Percentiles rank a stretch among this genome's conserved stretches.
Evolutionary conservation across 139 green algal genomes (phyloP).

Genomic region (Auxenochlorella protothecoides): DNA sequence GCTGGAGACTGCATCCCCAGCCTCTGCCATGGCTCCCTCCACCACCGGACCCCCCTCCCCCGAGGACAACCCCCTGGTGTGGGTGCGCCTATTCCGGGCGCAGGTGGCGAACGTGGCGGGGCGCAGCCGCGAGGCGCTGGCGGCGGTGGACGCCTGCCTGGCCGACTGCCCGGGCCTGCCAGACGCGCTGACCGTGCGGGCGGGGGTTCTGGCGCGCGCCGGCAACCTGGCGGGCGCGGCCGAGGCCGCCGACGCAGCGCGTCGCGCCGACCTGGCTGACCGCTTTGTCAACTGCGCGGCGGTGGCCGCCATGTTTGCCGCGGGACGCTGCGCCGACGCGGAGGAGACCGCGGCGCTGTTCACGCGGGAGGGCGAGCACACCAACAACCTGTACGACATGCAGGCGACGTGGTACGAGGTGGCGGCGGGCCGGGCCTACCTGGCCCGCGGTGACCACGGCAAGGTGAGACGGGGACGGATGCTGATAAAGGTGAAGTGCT

Average conservation of each 20-base stretch:
- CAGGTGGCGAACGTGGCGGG: conserved; percentile 70
- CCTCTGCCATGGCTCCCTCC: conserved; percentile 2
- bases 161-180: conserved; percentile 54
- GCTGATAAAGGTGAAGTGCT: too few species aligned
- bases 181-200: conserved; percentile 54
- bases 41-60: conserved; percentile 3
- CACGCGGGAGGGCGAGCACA: conserved; percentile 77
- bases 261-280: conserved; percentile 78
- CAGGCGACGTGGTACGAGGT: conserved; percentile 95
- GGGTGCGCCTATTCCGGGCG: conserved; percentile 65
- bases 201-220: conserved; percentile 11
- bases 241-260: conserved; percentile 48
- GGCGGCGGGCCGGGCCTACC: conserved; percentile 55
- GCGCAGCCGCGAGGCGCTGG: conserved; percentile 51
- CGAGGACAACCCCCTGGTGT: conserved; percentile 36
- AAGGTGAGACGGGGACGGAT: conserved; percentile 17
- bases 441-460: conserved; percentile 28
- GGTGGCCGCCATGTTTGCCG: conserved; percentile 59
- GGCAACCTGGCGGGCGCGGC: conserved; percentile 46
- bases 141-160: conserved; percentile 46
- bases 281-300: conserved; percentile 86
- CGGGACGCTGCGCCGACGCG: conserved; percentile 41
- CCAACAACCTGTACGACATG: conserved; percentile 90
- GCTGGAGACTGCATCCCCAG: neutral
- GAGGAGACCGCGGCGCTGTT: conserved; percentile 76